Evolutionary conservation across 192 early-diverging fungal species (phyloP), one percentile per base, ranked within the genome.

Genomic region (Hyaloraphidium curvatum): DNA sequence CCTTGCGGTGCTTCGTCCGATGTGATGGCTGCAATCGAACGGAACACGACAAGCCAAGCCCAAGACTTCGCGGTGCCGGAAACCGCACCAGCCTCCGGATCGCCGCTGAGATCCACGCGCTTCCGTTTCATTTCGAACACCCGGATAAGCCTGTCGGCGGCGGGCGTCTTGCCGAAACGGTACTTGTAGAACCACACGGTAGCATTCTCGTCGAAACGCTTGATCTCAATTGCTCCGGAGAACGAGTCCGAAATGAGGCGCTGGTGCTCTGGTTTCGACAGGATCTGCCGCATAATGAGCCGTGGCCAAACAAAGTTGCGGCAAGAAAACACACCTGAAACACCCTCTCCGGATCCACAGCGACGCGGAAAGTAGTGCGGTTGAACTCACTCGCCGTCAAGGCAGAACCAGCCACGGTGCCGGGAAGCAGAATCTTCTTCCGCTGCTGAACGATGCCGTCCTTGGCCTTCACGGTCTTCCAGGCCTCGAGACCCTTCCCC

Each of bases 211-310:
- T 13, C 27, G 2, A 43, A n/a, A 54, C 30, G 14, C 27, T 17
- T 0, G 28, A 0, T 53, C 30, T 14, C 40, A 55, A 33, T 39
- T n/a, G 14, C 35, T 30, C 3, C 40, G 9, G 28, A 19, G 50
- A 63, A 72, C 17, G 54, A 26, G 16, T 69, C 64, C 22, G 73
- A 60, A 17, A 68, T 43, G 33, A 71, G 69, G 17, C 63, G 51
- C 52, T 59, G 53, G 52, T 76, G 71, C 30, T 67, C 66, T 17
- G 74, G 74, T 52, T 76, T 76, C n/a, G 70, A 73, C 50, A 75
- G 54, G 5, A 73, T 51, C 63, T 67, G 37, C 23, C 41, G 19
- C 19, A n/a, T 3, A 25, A 43, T 43, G 16, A 13, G 41, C 9
- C 17, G 41, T 48, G 19, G 3, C 4, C 4, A 13, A 3, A 5